Evolutionary conservation across 352 stramenopile genomes (phyloP), one percentile per base, ranked within the genome.

Genomic region (Phytophthora ramorum): DNA sequence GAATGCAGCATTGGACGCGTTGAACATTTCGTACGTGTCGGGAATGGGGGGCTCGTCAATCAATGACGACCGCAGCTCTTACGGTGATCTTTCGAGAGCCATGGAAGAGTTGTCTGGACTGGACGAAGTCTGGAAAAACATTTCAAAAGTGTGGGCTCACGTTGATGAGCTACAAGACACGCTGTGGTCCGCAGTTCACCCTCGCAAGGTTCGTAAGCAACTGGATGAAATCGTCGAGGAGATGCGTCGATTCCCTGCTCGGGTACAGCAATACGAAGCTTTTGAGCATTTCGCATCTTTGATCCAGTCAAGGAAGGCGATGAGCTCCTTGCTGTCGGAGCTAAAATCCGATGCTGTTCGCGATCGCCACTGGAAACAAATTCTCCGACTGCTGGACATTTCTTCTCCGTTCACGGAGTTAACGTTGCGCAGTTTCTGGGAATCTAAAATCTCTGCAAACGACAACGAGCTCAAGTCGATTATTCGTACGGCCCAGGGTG

Each of bases 281-380:
- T 99, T 98, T 72, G 98, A 96, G 49, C 79, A 97, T 45, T 90
- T 99, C 7, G 78, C 97, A 19, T 84, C 97, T n/a, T 87, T 89
- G 37, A 90, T 99, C 37, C 95, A 98, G 45, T 73, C 77, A 4
- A 98, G 97, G 65, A 93, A 98, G 43, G 71, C 81, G 58, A 97
- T 98, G 51, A 97, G 99, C 60, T 80, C 85, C 26, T 73, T 99
- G 24, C 71, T 99, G 5, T 93, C 92, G 28, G 98, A 99, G 58
- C 76, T 99, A 10, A 99, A 99, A 59, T 99, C 97, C 2, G 98
- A 99, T 56, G 93, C 97, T 5, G 96, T 99, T 68, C 98, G 98
- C 50, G 97, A 99, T 41, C 87, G 98, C 0, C 98, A 99, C 66
- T 99, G 98, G 98, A 99, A 99, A 71, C 91, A 92, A 17, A 98